Evolutionary conservation across 768 basidiomycete genomes (phyloP), one percentile per base, ranked within the genome.

Genomic region (Leccinum aurantiacum): DNA sequence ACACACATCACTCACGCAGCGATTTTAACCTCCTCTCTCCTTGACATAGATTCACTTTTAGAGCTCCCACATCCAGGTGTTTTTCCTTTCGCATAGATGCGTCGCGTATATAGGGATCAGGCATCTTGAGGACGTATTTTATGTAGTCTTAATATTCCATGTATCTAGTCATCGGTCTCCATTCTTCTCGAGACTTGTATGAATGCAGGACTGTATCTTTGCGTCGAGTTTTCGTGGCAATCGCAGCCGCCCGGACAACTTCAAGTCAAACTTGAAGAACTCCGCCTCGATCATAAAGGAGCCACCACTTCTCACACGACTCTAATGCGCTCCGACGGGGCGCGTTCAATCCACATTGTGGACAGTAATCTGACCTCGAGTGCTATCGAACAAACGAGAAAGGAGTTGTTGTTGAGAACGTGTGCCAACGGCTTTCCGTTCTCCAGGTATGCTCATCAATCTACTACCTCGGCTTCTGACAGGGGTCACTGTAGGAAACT

Each of bases 101-200:
- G 71, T 64, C 65, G 62, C 67, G 52, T 69, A 69, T 72, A 65
- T 65, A 72, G 58, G 68, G 69, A 70, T 70, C 69, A 66, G 69
- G 65, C 65, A 73, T 73, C 70, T 73, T 75, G 67, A 64, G 68
- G 72, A 72, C 65, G 68, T 72, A 72, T 74, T 66, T 66, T 72
- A 72, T 72, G 68, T 69, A 66, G 61, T 68, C 68, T 29, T 71
- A 71, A 71, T 71, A 65, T 69, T 63, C 61, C 54, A 10, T 70
- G 69, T 70, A 70, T 70, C 65, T 72, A 67, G 63, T 47, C 67
- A 25, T 53, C 62, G 27, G 48, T 33, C 57, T 54, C 33, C 56
- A 33, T 54, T 57, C 33, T 19, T 54, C 51, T 50, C 25, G 58
- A 63, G 61, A 48, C 55, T 31, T 69, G 69, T 67, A 64, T 56